Conservation (phyloP, 2,329 filamentous ascomycete species). For the Arthrobotrys conoides region DNA sequence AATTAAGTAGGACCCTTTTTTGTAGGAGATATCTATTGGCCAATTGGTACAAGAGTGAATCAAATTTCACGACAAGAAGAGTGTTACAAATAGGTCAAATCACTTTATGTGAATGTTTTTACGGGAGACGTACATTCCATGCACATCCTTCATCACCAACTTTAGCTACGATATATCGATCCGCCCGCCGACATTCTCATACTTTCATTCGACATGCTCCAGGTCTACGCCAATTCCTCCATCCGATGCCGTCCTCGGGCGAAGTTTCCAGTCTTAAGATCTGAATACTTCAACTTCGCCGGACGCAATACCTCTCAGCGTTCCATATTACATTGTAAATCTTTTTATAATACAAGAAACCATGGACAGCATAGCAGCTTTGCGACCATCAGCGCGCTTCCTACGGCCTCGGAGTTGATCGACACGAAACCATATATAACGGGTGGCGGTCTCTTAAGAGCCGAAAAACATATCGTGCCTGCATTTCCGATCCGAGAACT, state of each 20-base stretch:
- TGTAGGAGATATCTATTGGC: too few species aligned
- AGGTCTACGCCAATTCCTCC: neutral
- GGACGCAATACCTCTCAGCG: neutral
- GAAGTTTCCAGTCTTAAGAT: neutral
- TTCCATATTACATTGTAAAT: neutral
- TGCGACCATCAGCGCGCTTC: neutral
- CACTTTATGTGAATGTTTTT: too few species aligned
- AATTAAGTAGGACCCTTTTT: too few species aligned
- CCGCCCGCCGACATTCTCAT: too few species aligned
- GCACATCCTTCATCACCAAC: too few species aligned
- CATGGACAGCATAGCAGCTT: neutral
- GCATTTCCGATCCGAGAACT: constrained; percentile 87
- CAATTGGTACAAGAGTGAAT: too few species aligned
- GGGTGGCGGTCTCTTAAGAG: constrained; percentile 71
- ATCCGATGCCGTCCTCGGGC: neutral
- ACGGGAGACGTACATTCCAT: too few species aligned
- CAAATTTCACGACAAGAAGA: too few species aligned
- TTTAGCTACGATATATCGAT: too few species aligned
- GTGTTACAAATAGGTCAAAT: too few species aligned
- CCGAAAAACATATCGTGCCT: constrained; percentile 81
- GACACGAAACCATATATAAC: constrained; percentile 62
- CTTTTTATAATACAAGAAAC: neutral
- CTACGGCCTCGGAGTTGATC: neutral
- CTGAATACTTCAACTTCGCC: neutral
- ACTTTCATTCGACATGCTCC: neutral